phyloP scores from a whole-genome alignment of 2,329 filamentous ascomycete species.

The Phymatotrichopsis omnivora region DNA sequence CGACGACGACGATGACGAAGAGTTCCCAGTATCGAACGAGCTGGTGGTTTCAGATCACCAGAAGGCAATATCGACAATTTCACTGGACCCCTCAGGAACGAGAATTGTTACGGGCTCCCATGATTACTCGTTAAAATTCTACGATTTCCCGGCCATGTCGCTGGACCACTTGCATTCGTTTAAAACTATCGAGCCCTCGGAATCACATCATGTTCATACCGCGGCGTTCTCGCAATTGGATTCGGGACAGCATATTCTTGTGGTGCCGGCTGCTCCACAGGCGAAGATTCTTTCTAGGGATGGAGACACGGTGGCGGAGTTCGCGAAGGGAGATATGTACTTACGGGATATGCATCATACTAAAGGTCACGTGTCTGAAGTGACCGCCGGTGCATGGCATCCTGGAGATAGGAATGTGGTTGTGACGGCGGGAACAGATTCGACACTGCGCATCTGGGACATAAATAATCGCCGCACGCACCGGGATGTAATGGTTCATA shows the following conservation, averaged over 20 bases:
- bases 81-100: conserved; percentile 74
- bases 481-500: conserved; percentile 90
- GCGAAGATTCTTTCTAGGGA: conserved; percentile 83
- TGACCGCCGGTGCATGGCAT: conserved; percentile 84
- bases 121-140: conserved; percentile 83
- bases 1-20: conserved; percentile 64
- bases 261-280: conserved; percentile 79
- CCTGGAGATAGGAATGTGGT: conserved; percentile 75
- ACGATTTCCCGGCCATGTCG: conserved; percentile 93
- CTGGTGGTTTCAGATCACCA: conserved; percentile 88
- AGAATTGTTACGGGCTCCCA: conserved; percentile 82
- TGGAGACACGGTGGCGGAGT: conserved; percentile 75
- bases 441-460: conserved; percentile 94
- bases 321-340: conserved; percentile 98
- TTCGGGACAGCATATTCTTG: conserved; percentile 48
- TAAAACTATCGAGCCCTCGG: conserved; percentile 73
- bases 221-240: conserved; percentile 53
- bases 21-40: conserved; percentile 78
- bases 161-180: conserved; percentile 90
- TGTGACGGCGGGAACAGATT: conserved; percentile 87
- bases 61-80: conserved; percentile 70
- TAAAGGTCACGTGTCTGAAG: conserved; percentile 88
- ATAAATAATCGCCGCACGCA: conserved; percentile 82
- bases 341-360: conserved; percentile 94
- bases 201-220: conserved; percentile 81